Conservation (phyloP, 176 grass and related monocot genomes). For the Eremochloa ophiuroides region DNA sequence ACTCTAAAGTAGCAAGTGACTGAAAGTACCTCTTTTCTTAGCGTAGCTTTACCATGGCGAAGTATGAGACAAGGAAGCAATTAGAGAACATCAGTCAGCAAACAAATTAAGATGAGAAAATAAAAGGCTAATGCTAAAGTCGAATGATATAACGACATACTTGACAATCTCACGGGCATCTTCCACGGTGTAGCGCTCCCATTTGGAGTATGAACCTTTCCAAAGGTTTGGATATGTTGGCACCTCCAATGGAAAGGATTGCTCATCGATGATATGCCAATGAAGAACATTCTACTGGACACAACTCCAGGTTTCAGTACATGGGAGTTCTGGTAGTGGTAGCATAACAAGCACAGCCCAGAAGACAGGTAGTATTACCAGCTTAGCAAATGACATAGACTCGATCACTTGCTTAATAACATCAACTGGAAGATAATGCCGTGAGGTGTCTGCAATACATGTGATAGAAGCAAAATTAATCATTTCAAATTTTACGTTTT, state of each 20-base stretch:
- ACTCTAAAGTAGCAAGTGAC: neutral
- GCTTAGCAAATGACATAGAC: conserved; percentile 95
- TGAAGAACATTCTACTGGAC: conserved; percentile 99
- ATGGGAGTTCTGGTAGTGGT: conserved; percentile 6
- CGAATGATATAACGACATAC: conserved; percentile 41
- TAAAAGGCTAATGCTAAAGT: neutral
- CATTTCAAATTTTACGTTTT: neutral
- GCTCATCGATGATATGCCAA: conserved; percentile 96
- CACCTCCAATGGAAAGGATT: conserved; percentile 94
- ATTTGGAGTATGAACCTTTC: conserved; percentile 84
- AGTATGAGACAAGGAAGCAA: conserved; percentile 25
- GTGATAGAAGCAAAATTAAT: conserved; percentile 3
- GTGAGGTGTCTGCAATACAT: conserved; percentile 71
- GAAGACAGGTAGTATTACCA: conserved; percentile 56
- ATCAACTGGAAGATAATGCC: conserved; percentile 79
- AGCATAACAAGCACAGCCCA: conserved; percentile 9
- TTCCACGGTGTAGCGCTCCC: conserved; percentile 78
- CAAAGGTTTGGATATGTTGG: conserved; percentile 87
- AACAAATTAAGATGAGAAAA: neutral
- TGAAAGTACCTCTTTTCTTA: conserved; percentile 78
- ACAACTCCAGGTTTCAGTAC: conserved; percentile 48
- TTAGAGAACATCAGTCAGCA: conserved; percentile 31
- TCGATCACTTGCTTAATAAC: conserved; percentile 93
- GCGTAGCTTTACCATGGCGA: conserved; percentile 64
- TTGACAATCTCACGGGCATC: conserved; percentile 85